A percentile compares a stretch with the other conserved stretches of the same genome.
Conservation (phyloP, 2,329 filamentous ascomycete species). For the Aureobasidium lini region DNA sequence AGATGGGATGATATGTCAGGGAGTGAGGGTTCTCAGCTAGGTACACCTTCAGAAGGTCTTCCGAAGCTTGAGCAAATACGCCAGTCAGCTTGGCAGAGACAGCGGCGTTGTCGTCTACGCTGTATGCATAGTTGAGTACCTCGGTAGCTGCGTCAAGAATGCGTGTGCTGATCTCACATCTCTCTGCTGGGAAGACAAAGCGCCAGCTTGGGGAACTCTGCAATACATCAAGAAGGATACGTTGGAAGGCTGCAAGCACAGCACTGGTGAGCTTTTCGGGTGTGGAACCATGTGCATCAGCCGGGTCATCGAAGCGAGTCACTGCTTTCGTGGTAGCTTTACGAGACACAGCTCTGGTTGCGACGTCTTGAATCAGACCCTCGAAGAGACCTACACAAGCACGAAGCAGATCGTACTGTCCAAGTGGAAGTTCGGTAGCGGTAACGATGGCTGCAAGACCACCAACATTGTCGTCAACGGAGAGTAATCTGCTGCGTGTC, state of each 20-base stretch:
- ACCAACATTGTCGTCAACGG: conserved; percentile 66
- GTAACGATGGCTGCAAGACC: conserved; percentile 72
- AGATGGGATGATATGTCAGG: conserved; percentile 67
- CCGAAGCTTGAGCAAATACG: conserved; percentile 64
- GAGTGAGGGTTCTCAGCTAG: conserved; percentile 62
- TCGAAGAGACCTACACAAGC: conserved; percentile 68
- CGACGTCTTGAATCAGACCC: conserved; percentile 66
- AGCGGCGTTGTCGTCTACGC: conserved; percentile 56
- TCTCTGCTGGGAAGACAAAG: conserved; percentile 62
- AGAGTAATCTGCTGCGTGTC: conserved; percentile 70
- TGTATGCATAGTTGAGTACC: conserved; percentile 65
- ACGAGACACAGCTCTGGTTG: conserved; percentile 60
- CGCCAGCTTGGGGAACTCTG: conserved; percentile 83
- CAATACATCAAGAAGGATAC: conserved; percentile 72
- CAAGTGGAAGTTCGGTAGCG: conserved; percentile 70
- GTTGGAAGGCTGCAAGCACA: conserved; percentile 64
- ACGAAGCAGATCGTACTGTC: conserved; percentile 69
- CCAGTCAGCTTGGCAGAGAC: conserved; percentile 47
- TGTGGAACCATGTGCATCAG: conserved; percentile 57
- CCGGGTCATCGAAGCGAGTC: conserved; percentile 39
- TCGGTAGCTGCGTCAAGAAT: conserved; percentile 65
- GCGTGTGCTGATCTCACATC: conserved; percentile 58
- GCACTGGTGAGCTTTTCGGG: conserved; percentile 70
- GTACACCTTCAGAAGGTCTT: conserved; percentile 70
- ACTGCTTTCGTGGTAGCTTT: conserved; percentile 49